Base-by-base conservation (phyloP, 148 eudicot genomes). In the Spergularia bocconei region DNA sequence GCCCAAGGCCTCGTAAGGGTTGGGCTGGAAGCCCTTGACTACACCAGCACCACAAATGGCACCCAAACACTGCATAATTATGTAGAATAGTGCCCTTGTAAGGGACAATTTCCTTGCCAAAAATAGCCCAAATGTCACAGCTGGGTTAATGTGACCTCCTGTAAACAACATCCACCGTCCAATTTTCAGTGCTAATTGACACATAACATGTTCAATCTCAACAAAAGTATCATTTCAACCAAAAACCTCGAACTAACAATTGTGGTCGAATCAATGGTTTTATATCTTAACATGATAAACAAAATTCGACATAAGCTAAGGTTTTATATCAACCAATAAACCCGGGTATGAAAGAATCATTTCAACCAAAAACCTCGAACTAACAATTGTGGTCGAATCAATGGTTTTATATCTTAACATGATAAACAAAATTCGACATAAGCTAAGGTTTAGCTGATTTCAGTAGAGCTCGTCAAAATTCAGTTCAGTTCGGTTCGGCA, bases 1-100 rank as follows among this genome's bases (percentile, higher is more conserved):
- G 11, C 93, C 93, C 41, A 64, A 44, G 2, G 63, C 10, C 70
- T 68, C 58, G 75, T 79, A 89, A 2, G 77, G 83, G 15, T 66
- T 74, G 9, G 82, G 79, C 14, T 82, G 83, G 83, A 89, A 89
- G 7, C 91, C 93, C 77, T 86, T 89, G 20, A 87, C 93, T 0
- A 89, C 89, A 60, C 90, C 93, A 44, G 89, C 93, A 54, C 93
- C 93, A 29, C 93, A 89, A 12, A 89, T 89, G 41, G 93, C 93
- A 52, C 93, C 93, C 39, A 89, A 79, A n/a, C 93, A 87, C 51
- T 87, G 89, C 87, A 84, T 79, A 19, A 85, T 67, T 77, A 89
- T 87, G 84, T 85, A 89, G 82, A 84, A 89, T 0, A 89, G 13
- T 13, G 93, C 93, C 73, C 93, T 78, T 14, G 89, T 87, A 77